phyloP scores from a whole-genome alignment of 306 rosid species.

The Trichosanthes truncata region DNA sequence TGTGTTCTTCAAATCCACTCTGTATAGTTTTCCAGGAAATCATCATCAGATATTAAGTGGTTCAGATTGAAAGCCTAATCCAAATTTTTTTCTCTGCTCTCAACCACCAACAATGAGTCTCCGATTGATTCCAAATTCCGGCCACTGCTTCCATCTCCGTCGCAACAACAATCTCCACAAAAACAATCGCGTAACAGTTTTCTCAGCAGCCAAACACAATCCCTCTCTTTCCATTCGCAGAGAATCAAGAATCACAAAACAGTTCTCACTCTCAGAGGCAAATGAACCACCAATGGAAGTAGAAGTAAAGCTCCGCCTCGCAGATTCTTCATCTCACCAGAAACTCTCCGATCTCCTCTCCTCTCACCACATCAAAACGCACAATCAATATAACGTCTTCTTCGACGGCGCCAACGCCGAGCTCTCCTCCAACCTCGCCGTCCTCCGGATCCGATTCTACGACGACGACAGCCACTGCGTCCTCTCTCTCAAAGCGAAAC shows the following conservation, averaged over 20 bases:
- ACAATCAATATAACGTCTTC: constrained; percentile 67
- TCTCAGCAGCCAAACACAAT: neutral
- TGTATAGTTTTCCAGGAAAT: neutral
- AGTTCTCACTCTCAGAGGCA: neutral
- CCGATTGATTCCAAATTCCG: neutral
- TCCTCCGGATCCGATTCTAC: constrained; percentile 68
- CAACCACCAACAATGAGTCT: neutral
- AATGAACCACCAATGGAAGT: constrained; percentile 24
- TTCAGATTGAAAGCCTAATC: neutral
- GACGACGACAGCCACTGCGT: constrained; percentile 43
- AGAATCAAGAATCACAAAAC: neutral
- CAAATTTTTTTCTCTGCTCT: neutral
- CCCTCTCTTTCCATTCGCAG: neutral
- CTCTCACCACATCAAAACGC: constrained; percentile 42
- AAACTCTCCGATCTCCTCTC: constrained; percentile 35
- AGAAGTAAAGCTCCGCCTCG: constrained; percentile 67
- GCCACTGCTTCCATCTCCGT: neutral
- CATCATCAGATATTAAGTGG: neutral
- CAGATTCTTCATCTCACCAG: constrained; percentile 33
- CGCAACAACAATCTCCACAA: neutral
- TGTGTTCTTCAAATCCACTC: too few relatives aligned
- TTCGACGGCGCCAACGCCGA: constrained; percentile 62
- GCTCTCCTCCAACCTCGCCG: constrained; percentile 51
- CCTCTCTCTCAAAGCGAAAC: constrained; percentile 59
- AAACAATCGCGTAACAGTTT: neutral